Base-by-base conservation (phyloP, 176 grass and related monocot species). In the Tillandsia fasciculata region DNA sequence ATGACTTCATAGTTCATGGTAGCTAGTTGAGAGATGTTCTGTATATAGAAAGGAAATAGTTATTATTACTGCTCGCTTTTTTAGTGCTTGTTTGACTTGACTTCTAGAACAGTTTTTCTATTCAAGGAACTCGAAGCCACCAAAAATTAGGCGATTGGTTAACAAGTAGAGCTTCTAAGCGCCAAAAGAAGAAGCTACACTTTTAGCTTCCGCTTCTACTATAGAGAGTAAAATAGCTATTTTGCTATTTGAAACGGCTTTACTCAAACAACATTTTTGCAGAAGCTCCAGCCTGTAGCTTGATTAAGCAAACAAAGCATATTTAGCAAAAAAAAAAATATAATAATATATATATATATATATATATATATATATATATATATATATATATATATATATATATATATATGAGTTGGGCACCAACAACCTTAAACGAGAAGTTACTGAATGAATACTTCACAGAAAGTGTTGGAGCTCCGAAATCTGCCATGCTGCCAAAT, bases 401-500 rank as follows among this genome's bases (percentile, higher is more conserved):
- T 20, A 20, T 20, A 20, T 24, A 24, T 24, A 28, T 22, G 65
- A 65, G 42, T n/a, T 26, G 33, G 33, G 33, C 33, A 42, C 33
- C 33, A 42, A 7, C 72, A 63, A 87, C 93, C 89, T 97, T 97
- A 73, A 97, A 97, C 10, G 94, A 97, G 69, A 97, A 97, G 80
- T 97, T 97, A 52, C 94, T 97, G 80, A 97, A 97, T 20, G 94
- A 97, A 54, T 97, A 97, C 57, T 87, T 97, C 64, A 90, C 86
- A 9, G 84, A 59, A 27, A 85, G 68, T 3, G 77, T 84, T 2
- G 84, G 86, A 3, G 76, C 81, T 18, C 79, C 84, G 18, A 97
- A 92, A 64, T 97, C 94, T 63, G 91, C 89, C 89, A 97, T 92
- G 68, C 89, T 92, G 66, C 89, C 89, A 80, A 72, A 97, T 73